Evolutionary conservation across 2,329 filamentous ascomycete genomes (phyloP).

Genomic region (Xenosphaeropsis pyriputrescens): DNA sequence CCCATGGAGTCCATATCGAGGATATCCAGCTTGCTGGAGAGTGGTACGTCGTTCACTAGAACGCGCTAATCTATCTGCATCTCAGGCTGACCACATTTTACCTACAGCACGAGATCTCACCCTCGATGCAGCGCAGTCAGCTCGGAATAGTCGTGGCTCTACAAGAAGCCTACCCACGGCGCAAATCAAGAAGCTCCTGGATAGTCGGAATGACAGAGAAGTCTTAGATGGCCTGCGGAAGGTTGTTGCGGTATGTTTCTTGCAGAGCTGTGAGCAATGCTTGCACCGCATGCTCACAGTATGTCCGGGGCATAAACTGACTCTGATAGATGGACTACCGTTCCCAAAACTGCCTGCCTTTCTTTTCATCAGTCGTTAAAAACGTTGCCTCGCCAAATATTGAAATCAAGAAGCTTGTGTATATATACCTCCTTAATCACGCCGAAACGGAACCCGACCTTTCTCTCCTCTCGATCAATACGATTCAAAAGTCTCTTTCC

Average conservation of each 20-base stretch:
- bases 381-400: constrained; percentile 90
- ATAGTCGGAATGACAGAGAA: constrained; percentile 86
- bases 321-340: constrained; percentile 77
- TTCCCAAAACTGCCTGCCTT: constrained; percentile 72
- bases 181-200: constrained; percentile 88
- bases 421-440: constrained; percentile 95
- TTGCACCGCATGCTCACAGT: too few species aligned
- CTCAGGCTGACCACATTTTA: constrained; percentile 1
- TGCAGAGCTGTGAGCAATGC: background rate
- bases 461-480: constrained; percentile 91
- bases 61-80: constrained; percentile 1
- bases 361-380: constrained; percentile 97
- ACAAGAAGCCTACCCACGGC: constrained; percentile 56
- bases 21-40: constrained; percentile 89
- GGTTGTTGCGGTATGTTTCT: constrained; percentile 63
- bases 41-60: constrained; percentile 43
- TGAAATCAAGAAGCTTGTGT: constrained; percentile 95
- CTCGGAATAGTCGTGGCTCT: constrained; percentile 48
- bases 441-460: constrained; percentile 93
- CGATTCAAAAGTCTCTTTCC: constrained; percentile 93
- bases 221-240: constrained; percentile 81
- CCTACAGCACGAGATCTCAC: constrained; percentile 79
- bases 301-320: background rate
- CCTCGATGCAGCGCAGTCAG: constrained; percentile 87
- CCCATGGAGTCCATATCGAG: constrained; percentile 90